Conservation (phyloP, 495 filamentous ascomycete genomes). For the Haplographium delicatum region DNA sequence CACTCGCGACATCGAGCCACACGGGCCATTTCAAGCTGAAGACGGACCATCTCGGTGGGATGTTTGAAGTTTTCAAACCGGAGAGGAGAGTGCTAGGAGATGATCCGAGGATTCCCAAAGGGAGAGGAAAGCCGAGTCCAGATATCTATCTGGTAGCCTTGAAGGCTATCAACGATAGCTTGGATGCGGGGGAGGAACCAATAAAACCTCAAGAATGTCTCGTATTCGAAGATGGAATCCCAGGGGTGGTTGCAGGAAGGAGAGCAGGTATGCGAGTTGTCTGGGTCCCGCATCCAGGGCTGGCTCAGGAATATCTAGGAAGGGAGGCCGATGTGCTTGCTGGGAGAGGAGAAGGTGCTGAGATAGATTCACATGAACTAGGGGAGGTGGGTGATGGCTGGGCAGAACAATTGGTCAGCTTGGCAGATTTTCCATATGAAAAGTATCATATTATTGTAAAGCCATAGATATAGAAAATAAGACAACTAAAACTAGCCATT, state of each 20-base stretch:
- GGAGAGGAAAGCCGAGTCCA: conserved; percentile 85
- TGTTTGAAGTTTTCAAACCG: conserved; percentile 68
- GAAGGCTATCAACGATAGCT: conserved; percentile 70
- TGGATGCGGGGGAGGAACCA: conserved; percentile 57
- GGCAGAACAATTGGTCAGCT: conserved; percentile 53
- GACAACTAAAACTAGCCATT: no score
- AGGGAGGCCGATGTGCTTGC: conserved; percentile 82
- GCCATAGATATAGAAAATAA: not conserved
- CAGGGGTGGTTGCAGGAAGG: conserved; percentile 84
- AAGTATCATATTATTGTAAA: conserved; percentile 55
- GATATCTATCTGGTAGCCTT: conserved; percentile 92
- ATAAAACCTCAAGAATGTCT: conserved; percentile 83
- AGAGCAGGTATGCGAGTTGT: conserved; percentile 92
- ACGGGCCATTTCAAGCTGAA: conserved; percentile 70
- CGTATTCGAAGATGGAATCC: conserved; percentile 92
- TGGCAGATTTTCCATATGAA: conserved; percentile 69
- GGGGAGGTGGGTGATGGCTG: conserved; percentile 68
- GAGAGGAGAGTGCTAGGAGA: conserved; percentile 75
- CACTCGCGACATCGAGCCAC: conserved; percentile 77
- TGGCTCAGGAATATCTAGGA: conserved; percentile 68
- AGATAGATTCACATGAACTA: conserved; percentile 42
- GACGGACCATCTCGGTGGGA: conserved; percentile 60
- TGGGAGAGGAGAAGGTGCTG: conserved; percentile 49
- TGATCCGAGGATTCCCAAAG: conserved; percentile 71
- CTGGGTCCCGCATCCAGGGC: conserved; percentile 82